A percentile compares a stretch with the other conserved stretches of the same genome.
Evolutionary conservation across 352 stramenopile species (phyloP).

Genomic region (Phytophthora sp.): DNA sequence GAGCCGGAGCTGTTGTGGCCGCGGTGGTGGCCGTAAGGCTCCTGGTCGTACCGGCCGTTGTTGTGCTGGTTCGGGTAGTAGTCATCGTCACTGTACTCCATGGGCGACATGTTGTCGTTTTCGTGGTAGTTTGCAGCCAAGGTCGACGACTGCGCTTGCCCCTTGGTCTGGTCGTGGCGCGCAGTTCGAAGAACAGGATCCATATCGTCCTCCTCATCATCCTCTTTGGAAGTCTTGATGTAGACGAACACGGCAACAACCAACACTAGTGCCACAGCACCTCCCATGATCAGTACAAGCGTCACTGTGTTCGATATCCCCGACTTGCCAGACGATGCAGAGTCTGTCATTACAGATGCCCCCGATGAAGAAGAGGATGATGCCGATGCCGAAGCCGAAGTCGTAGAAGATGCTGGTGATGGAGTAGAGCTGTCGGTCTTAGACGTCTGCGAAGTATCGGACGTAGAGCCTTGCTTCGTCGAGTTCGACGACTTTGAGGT

Average conservation of each 20-base stretch:
- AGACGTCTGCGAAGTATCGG: too few relatives aligned
- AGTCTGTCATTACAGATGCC: conserved; percentile 37
- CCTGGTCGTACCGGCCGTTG: conserved; percentile 31
- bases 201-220: conserved; percentile 47
- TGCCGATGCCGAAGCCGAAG: conserved; percentile 15
- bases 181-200: conserved; percentile 24
- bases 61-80: conserved; percentile 21
- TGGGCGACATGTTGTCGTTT: conserved; percentile 39
- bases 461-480: too few relatives aligned
- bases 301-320: conserved; percentile 37
- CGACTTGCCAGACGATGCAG: conserved; percentile 17
- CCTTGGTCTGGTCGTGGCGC: conserved; percentile 12
- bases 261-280: conserved; percentile 50
- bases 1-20: background rate
- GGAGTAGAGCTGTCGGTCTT: background rate
- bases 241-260: conserved; percentile 59
- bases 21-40: conserved; percentile 19
- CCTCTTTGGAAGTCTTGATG: conserved; percentile 37
- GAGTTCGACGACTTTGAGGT: conserved; percentile 4
- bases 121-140: conserved; percentile 38
- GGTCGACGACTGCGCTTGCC: conserved; percentile 32
- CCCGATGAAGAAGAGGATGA: conserved; percentile 16
- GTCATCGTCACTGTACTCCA: conserved; percentile 24
- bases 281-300: conserved; percentile 55
- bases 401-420: conserved; percentile 13